Base-by-base conservation (phyloP, 2,329 filamentous ascomycete species). In the Teratosphaeriaceae sp. region DNA sequence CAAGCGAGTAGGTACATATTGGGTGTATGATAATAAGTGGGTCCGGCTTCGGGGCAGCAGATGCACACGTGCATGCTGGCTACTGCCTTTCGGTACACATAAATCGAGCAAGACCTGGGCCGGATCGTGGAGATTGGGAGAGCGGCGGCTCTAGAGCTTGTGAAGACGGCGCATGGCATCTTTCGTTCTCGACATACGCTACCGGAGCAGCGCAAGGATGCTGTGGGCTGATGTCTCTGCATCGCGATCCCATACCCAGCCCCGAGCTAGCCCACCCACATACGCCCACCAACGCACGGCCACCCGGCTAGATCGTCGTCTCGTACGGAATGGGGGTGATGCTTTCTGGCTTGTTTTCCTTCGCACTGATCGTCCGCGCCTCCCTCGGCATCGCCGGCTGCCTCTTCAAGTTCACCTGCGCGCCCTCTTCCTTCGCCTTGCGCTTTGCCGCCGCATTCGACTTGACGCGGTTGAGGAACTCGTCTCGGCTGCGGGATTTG, bases 391-490 rank as follows among this genome's bases (percentile, higher is more conserved):
- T 76, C 60, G 72, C 74, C 56, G 92, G 83, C 69, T 84, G 83
- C 72, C 92, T 82, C 88, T 98, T 98, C 69, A 98, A 79, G 76
- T 90, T 81, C 63, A 96, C 78, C 68, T 84, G 80, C 70, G 79
- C 79, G 65, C 92, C 92, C 65, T 88, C 82, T 62, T 80, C 79
- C 84, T 95, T 94, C 66, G 90, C 88, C 79, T 94, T 76, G 73
- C 83, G 84, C 82, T 89, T 92, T 73, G 88, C 83, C 68, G 80
- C 82, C 65, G 89, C 88, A 78, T 97, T 97, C 68, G 80, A 75
- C 87, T 97, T 97, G 72, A 98, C 90, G 66, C 90, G 85, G 76
- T 80, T 83, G 66, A 97, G 74, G 80, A 98, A 97, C 72, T 92
- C 90, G 65, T 97, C 90, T 68, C 92, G 82, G 65, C 90, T 97